Percentiles rank a stretch among this genome's conserved stretches.
These are phyloP conservation scores for Eleusine coracana DNA, from an alignment of 176 grass and related monocot genomes.

Conservation along the genomic window DNA sequence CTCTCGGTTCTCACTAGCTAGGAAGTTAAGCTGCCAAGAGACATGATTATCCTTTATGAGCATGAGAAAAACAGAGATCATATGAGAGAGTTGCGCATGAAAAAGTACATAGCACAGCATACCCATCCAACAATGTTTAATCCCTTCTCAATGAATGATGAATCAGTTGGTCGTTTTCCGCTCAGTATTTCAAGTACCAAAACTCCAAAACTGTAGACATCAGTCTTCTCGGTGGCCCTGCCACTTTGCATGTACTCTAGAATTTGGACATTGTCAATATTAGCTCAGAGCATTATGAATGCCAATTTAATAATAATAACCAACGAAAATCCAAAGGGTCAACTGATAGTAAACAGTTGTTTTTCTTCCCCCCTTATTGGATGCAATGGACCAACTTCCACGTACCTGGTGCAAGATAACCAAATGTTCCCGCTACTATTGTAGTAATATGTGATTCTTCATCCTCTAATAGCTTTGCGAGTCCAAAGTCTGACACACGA, in stretches of 20 bases:
- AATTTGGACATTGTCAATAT: slow-evolving; percentile 29
- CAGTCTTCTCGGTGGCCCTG: slow-evolving; percentile 95
- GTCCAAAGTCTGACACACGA: slow-evolving; percentile 96
- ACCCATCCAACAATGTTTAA: slow-evolving; percentile 99
- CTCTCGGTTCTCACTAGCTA: slow-evolving; percentile 71
- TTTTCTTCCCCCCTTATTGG: not conserved
- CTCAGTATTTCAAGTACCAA: slow-evolving; percentile 93
- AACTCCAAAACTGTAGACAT: slow-evolving; percentile 98
- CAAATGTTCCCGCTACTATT: slow-evolving; percentile 99
- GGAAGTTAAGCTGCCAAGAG: slow-evolving; percentile 77
- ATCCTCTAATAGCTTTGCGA: slow-evolving; percentile 93
- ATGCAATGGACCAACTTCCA: slow-evolving; percentile 8
- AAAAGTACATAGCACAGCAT: slow-evolving; percentile 31
- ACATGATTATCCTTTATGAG: slow-evolving; percentile 2
- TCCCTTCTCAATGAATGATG: slow-evolving; percentile 96
- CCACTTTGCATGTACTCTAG: slow-evolving; percentile 98
- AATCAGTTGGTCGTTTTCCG: slow-evolving; percentile 91
- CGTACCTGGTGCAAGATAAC: slow-evolving; percentile 98
- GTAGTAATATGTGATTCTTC: slow-evolving; percentile 99
- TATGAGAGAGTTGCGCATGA: not conserved
- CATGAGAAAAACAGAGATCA: not conserved
- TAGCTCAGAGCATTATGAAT: slow-evolving; percentile 34
- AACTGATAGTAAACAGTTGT: not conserved
- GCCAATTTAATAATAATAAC: not conserved
- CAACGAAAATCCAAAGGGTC: not conserved